Conservation (phyloP, 2,329 filamentous ascomycete species). For the Fusarium sp. region DNA sequence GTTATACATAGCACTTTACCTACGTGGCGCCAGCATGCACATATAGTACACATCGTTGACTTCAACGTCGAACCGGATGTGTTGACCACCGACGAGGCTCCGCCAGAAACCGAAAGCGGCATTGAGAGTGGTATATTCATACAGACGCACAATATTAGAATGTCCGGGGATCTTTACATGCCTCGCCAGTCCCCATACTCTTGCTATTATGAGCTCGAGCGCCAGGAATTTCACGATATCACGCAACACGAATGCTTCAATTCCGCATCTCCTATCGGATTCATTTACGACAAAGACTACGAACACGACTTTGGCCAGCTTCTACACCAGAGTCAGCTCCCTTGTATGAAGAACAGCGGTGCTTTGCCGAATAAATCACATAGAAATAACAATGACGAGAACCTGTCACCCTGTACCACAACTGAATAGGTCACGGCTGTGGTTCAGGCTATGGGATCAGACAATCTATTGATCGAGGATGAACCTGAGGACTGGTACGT, state of each 20-base stretch:
- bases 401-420: conserved; percentile 24
- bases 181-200: conserved; percentile 8
- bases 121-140: conserved; percentile 41
- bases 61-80: conserved; percentile 10
- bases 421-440: conserved; percentile 41
- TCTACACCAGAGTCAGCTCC: conserved; percentile 1
- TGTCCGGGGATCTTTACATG: conserved; percentile 33
- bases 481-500: conserved; percentile 44
- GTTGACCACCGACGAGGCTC: not conserved
- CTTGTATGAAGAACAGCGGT: not conserved
- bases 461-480: conserved; percentile 34
- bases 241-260: conserved; percentile 21
- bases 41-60: conserved; percentile 36
- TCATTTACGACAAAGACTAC: conserved; percentile 41
- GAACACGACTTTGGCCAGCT: conserved; percentile 17
- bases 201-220: conserved; percentile 16
- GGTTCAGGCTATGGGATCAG: conserved; percentile 28
- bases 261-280: conserved; percentile 29
- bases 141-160: conserved; percentile 2
- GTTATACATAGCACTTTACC: not conserved
- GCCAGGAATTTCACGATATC: conserved; percentile 11
- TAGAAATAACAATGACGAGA: not conserved
- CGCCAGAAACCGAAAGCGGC: not conserved
- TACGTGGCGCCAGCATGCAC: conserved; percentile 32
- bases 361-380: not conserved